phyloP scores from a whole-genome alignment of 2,329 filamentous ascomycete genomes.

The Allantophomopsis lycopodina region DNA sequence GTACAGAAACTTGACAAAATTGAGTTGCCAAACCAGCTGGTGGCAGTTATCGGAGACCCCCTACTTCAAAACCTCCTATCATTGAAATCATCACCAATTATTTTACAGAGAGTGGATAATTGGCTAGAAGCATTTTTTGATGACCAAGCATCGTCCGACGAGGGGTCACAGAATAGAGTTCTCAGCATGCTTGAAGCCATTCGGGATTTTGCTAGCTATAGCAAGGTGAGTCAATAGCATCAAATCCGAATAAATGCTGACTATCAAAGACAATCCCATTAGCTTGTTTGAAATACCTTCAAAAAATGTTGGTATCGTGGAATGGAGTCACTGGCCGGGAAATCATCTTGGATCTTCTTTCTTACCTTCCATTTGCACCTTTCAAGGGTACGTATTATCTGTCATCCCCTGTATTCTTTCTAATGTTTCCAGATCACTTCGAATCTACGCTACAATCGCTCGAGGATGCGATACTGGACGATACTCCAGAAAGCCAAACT shows the following conservation, averaged over 20 bases:
- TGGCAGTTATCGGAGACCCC: slow-evolving; percentile 63
- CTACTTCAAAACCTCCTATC: slow-evolving; percentile 66
- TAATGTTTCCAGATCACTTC: slow-evolving; percentile 30
- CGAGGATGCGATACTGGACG: slow-evolving; percentile 35
- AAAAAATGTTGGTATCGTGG: slow-evolving; percentile 44
- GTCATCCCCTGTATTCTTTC: neutral
- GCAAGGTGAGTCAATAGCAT: slow-evolving; percentile 30
- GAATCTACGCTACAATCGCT: slow-evolving; percentile 32
- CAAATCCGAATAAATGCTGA: slow-evolving; percentile 3
- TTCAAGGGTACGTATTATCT: slow-evolving; percentile 34
- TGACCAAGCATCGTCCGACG: slow-evolving; percentile 36
- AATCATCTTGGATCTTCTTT: slow-evolving; percentile 42
- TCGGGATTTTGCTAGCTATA: slow-evolving; percentile 37
- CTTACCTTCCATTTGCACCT: slow-evolving; percentile 35
- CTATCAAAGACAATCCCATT: slow-evolving; percentile 17
- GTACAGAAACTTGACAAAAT: slow-evolving; percentile 64
- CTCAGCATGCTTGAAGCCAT: slow-evolving; percentile 41
- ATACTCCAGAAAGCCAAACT: slow-evolving; percentile 35
- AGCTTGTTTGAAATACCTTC: slow-evolving; percentile 31
- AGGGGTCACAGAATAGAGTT: slow-evolving; percentile 31
- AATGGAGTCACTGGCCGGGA: slow-evolving; percentile 40
- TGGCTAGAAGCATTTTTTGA: slow-evolving; percentile 44
- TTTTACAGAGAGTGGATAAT: slow-evolving; percentile 36
- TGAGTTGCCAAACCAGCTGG: slow-evolving; percentile 69
- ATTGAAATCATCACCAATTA: slow-evolving; percentile 41